These are phyloP conservation scores for Eurotiales sp. DNA, from an alignment of 2,329 filamentous ascomycete species.

Conservation along the genomic window DNA sequence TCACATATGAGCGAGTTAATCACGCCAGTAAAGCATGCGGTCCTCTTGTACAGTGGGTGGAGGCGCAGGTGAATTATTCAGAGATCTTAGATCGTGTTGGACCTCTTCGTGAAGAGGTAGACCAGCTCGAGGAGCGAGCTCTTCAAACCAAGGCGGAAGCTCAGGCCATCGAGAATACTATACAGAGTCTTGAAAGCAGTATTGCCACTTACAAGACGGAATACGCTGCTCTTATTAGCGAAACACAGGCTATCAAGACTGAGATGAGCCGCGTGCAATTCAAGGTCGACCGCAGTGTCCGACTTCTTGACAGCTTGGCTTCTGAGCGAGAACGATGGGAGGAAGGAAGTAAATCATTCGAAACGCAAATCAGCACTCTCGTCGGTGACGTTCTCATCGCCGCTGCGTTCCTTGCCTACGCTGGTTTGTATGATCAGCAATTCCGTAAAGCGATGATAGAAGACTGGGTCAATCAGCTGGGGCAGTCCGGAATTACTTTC, in stretches of 20 bases:
- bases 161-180: conserved; percentile 83
- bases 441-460: conserved; percentile 98
- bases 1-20: conserved; percentile 94
- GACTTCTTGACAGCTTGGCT: conserved; percentile 88
- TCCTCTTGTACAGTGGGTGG: conserved; percentile 93
- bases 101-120: conserved; percentile 85
- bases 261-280: conserved; percentile 97
- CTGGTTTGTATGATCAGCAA: conserved; percentile 94
- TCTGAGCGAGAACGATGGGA: conserved; percentile 94
- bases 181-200: conserved; percentile 77
- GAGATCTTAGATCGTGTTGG: conserved; percentile 93
- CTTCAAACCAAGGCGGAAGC: conserved; percentile 91
- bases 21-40: conserved; percentile 95
- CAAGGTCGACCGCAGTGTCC: conserved; percentile 95
- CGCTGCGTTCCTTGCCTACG: conserved; percentile 95
- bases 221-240: conserved; percentile 91
- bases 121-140: conserved; percentile 79
- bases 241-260: conserved; percentile 93
- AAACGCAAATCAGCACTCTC: conserved; percentile 94
- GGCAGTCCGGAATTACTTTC: conserved; percentile 86
- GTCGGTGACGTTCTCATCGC: conserved; percentile 94
- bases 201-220: conserved; percentile 95
- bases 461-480: conserved; percentile 92
- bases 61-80: conserved; percentile 96
- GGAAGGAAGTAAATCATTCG: conserved; percentile 94